Base-by-base conservation (phyloP, 345 rosid genomes). In the Pistacia integerrima region DNA sequence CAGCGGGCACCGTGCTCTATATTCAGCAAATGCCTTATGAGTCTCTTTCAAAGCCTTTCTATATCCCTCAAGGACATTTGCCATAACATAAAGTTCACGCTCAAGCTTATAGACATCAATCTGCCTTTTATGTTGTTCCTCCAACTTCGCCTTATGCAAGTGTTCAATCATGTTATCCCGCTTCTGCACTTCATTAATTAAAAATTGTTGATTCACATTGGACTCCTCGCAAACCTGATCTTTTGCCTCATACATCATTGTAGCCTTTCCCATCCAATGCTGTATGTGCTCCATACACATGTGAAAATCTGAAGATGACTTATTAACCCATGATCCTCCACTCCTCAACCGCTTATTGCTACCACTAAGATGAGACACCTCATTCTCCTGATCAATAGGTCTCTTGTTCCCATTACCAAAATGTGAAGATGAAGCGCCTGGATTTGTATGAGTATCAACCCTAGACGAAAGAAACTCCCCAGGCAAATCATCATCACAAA, bases 41-140 rank as follows among this genome's bases (percentile, higher is more conserved):
- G 86, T 89, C 74, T 84, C 93, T 83, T 87, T 96, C 86, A 92
- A 81, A 58, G 89, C 91, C 89, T 82, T 93, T 78, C 89, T 91
- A 63, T 96, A 96, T 58, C 94, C 97, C 44, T 89, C 90, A 54
- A 90, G 56, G 35, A 93, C 88, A 76, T 85, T 84, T 58, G 69
- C 76, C 99, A 96, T 89, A 89, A 90, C 82, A 71, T 72, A 74
- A 70, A 96, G 84, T 79, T 96, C 99, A 63, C 74, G 89, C 84
- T 90, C 94, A 48, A 92, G 91, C 88, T 84, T 88, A 84, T 80
- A 86, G 36, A 86, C 81, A 74, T 88, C 89, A 67, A 74, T 4
- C 56, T 87, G 82, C 69, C 87, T 83, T 78, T 84, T 91, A 54
- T 79, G 89, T 76, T 78, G 84, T 80, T 90, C 97, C 72, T 90